A percentile compares a stretch with the other conserved stretches of the same genome.
Conservation (phyloP, 1,284 basidiomycete species). For the Ustilago cynodontis region DNA sequence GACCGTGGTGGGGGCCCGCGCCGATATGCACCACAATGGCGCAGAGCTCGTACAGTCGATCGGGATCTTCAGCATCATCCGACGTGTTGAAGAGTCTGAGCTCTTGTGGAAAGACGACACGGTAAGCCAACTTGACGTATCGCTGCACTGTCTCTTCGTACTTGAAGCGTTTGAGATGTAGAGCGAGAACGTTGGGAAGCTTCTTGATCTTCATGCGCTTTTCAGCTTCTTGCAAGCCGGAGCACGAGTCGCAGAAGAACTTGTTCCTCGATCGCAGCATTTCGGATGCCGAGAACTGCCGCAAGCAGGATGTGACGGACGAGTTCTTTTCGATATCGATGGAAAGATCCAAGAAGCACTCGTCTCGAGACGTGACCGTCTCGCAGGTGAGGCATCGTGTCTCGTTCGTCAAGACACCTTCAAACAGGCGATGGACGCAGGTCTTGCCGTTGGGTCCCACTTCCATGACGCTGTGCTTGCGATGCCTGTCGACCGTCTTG, state of each 20-base stretch:
- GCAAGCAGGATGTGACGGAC: slow-evolving; percentile 91
- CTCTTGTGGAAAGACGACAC: slow-evolving; percentile 94
- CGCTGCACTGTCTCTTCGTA: slow-evolving; percentile 89
- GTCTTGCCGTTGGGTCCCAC: slow-evolving; percentile 74
- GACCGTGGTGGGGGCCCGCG: slow-evolving; percentile 93
- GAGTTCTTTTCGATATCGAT: slow-evolving; percentile 98
- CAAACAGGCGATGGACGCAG: slow-evolving; percentile 90
- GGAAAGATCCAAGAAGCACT: slow-evolving; percentile 94
- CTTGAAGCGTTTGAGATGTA: slow-evolving; percentile 98
- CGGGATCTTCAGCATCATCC: slow-evolving; percentile 88
- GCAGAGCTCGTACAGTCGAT: slow-evolving; percentile 89
- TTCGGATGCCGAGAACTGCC: slow-evolving; percentile 95
- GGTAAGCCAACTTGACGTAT: slow-evolving; percentile 94
- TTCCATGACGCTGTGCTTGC: slow-evolving; percentile 65
- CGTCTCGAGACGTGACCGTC: slow-evolving; percentile 87
- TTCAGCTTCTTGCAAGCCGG: slow-evolving; percentile 96
- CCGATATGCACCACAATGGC: slow-evolving; percentile 98
- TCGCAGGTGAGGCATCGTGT: slow-evolving; percentile 97
- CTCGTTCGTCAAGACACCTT: slow-evolving; percentile 93
- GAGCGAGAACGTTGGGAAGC: slow-evolving; percentile 89
- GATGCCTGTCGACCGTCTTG: slow-evolving; percentile 27
- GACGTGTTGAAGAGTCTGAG: slow-evolving; percentile 96
- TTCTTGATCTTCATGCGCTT: slow-evolving; percentile 99
- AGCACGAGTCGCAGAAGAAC: slow-evolving; percentile 97
- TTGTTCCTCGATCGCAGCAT: slow-evolving; percentile 98